Conservation (phyloP, 768 basidiomycete species). For the Mycena capillaripes region DNA sequence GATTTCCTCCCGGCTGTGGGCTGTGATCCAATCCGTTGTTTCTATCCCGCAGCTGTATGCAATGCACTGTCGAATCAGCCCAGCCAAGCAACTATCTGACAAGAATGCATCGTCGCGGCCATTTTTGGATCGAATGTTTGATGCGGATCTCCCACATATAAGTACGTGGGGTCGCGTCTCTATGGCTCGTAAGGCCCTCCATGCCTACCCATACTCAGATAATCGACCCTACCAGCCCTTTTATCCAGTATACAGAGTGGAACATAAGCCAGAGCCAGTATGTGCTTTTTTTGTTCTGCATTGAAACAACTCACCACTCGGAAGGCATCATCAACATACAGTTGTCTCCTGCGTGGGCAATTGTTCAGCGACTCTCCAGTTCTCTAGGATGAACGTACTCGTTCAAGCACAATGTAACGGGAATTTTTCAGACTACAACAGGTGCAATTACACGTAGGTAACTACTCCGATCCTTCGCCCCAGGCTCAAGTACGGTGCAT, state of each 20-base stretch:
- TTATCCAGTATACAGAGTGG: not conserved
- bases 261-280: not conserved
- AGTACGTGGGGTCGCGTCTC: not conserved
- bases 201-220: not conserved
- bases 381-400: not conserved
- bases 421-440: not conserved
- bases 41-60: not conserved
- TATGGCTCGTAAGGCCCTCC: no score
- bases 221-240: not conserved
- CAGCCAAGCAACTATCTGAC: slow-evolving; percentile 1
- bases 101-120: not conserved
- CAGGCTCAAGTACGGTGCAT: no score
- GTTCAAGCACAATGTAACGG: not conserved
- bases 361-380: slow-evolving; percentile 5
- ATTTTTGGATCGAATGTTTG: not conserved
- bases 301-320: not conserved
- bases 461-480: no score
- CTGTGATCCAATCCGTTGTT: slow-evolving; percentile 3
- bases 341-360: not conserved
- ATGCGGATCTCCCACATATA: not conserved
- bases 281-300: not conserved
- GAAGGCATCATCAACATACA: not conserved
- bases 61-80: not conserved
- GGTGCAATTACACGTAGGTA: not conserved
- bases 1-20: not conserved